These are phyloP conservation scores for Tausonia pullulans DNA, from an alignment of 1,284 basidiomycete species.

Conservation along the genomic window DNA sequence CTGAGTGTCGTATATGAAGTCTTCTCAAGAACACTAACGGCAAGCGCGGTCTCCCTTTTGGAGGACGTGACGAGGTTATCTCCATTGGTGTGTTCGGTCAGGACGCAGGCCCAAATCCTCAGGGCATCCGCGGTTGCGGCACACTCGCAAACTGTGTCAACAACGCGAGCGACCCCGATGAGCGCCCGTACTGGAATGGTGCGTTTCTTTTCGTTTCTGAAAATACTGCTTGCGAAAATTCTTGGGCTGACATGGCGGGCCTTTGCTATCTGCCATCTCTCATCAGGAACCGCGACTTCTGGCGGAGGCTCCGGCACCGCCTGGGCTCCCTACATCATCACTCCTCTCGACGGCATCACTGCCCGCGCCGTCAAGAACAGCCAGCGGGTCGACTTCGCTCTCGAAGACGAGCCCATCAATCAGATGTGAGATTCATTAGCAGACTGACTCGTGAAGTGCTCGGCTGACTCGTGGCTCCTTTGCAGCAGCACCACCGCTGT, in stretches of 20 bases:
- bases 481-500: background rate
- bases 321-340: slow-evolving; percentile 23
- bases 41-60: slow-evolving; percentile 21
- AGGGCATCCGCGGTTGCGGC: slow-evolving; percentile 28
- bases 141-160: background rate
- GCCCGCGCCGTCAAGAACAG: slow-evolving; percentile 22
- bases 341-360: slow-evolving; percentile 31
- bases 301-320: slow-evolving; percentile 32
- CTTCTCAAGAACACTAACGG: slow-evolving; percentile 28
- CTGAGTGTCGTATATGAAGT: slow-evolving; percentile 19
- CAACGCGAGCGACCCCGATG: background rate
- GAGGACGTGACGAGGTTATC: slow-evolving; percentile 12
- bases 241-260: background rate
- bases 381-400: slow-evolving; percentile 28
- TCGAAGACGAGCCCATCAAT: background rate
- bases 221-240: background rate
- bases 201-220: background rate
- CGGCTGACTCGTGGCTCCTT: too few species aligned
- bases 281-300: slow-evolving; percentile 28
- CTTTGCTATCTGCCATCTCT: too few species aligned
- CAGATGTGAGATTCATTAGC: too few species aligned
- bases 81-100: slow-evolving; percentile 31
- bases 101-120: slow-evolving; percentile 29
- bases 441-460: too few species aligned
- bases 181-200: too few species aligned